phyloP scores from a whole-genome alignment of 495 filamentous ascomycete species.

The Jackrogersella minutella region DNA sequence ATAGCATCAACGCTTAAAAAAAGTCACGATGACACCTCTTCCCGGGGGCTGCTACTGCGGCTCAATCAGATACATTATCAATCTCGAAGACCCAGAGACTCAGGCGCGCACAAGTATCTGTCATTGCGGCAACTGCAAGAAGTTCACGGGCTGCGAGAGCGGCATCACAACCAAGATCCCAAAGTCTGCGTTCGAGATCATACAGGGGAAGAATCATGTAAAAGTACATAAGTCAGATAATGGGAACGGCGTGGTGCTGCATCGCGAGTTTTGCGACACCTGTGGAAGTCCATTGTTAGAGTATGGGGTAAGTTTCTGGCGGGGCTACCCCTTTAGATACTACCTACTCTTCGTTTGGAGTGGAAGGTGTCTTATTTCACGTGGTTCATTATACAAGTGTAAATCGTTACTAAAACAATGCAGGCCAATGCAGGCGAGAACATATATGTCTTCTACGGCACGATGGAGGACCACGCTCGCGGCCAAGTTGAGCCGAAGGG shows the following conservation, averaged over 20 bases:
- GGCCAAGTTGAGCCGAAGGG: constrained; percentile 69
- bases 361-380: not conserved
- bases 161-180: constrained; percentile 71
- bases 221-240: constrained; percentile 65
- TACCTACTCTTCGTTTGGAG: not conserved
- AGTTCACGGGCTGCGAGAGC: constrained; percentile 70
- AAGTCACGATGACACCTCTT: constrained; percentile 35
- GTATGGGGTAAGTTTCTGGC: constrained; percentile 60
- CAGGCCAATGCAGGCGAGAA: constrained; percentile 63
- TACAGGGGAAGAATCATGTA: constrained; percentile 45
- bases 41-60: constrained; percentile 54
- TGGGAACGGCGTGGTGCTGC: constrained; percentile 60
- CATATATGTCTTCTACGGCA: constrained; percentile 71
- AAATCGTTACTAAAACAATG: not conserved
- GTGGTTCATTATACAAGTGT: not conserved
- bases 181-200: constrained; percentile 53
- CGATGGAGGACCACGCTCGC: constrained; percentile 61
- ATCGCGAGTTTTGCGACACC: constrained; percentile 69
- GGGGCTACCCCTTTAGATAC: not conserved
- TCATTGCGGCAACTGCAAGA: constrained; percentile 69
- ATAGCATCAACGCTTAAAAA: not conserved
- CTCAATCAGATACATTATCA: constrained; percentile 49
- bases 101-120: constrained; percentile 70
- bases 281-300: constrained; percentile 71
- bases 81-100: constrained; percentile 50